Conservation (phyloP, 2,329 filamentous ascomycete species). For the Fusarium armeniacum region DNA sequence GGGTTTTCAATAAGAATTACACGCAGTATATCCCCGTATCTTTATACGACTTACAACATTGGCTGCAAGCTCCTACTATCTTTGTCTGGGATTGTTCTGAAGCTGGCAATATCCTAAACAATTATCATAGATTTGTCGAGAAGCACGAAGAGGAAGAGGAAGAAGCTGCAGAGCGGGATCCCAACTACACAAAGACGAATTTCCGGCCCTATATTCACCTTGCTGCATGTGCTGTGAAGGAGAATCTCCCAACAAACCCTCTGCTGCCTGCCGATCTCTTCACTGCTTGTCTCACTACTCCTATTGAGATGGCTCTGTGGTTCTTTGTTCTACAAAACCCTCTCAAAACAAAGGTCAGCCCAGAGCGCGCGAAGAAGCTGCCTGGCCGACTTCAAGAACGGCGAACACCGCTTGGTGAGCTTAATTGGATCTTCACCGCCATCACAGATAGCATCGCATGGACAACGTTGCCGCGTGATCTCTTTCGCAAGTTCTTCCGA, state of each 20-base stretch:
- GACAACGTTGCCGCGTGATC: constrained; percentile 89
- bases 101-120: constrained; percentile 93
- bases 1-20: constrained; percentile 99
- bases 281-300: constrained; percentile 94
- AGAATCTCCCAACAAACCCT: constrained; percentile 95
- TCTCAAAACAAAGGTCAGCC: constrained; percentile 74
- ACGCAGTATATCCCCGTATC: constrained; percentile 99
- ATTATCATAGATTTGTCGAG: constrained; percentile 93
- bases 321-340: constrained; percentile 98
- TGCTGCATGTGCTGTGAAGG: constrained; percentile 89
- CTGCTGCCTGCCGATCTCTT: constrained; percentile 94
- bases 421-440: constrained; percentile 99
- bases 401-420: constrained; percentile 91
- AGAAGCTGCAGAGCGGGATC: constrained; percentile 81
- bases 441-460: constrained; percentile 99
- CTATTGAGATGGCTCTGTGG: constrained; percentile 96
- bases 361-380: constrained; percentile 88
- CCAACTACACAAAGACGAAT: constrained; percentile 83
- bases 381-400: constrained; percentile 93
- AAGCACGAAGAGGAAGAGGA: constrained; percentile 93
- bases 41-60: constrained; percentile 92
- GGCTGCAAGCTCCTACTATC: constrained; percentile 94
- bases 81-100: constrained; percentile 99
- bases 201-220: constrained; percentile 84
- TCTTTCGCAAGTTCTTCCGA: constrained; percentile 97